phyloP scores from a whole-genome alignment of 2,329 filamentous ascomycete species.

The Colletotrichum somersetense region DNA sequence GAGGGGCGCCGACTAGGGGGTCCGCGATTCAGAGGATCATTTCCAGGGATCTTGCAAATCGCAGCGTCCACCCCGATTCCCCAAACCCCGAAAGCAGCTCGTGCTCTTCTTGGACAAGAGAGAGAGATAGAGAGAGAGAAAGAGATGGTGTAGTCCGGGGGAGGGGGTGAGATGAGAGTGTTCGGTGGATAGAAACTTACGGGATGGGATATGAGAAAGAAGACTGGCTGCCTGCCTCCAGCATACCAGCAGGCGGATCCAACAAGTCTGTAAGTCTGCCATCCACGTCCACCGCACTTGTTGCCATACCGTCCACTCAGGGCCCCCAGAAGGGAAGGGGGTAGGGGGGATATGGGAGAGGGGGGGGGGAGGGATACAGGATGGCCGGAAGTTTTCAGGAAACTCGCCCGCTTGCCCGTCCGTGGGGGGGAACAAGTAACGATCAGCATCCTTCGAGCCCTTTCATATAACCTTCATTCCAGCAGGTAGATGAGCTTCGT shows the following conservation, averaged over 20 bases:
- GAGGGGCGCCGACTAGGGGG: conserved; percentile 11
- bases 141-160: background rate
- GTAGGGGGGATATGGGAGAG: no score
- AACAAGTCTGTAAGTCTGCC: conserved; percentile 24
- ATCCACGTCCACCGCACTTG: conserved; percentile 26
- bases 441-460: conserved; percentile 32
- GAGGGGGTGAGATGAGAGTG: conserved; percentile 8
- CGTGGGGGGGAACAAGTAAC: conserved; percentile 29
- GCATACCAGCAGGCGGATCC: conserved; percentile 12
- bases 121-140: background rate
- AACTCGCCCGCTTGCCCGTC: conserved; percentile 10
- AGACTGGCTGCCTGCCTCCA: conserved; percentile 1
- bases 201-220: conserved; percentile 1
- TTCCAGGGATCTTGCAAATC: conserved; percentile 42
- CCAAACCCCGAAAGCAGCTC: conserved; percentile 28
- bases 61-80: conserved; percentile 36
- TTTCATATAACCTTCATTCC: conserved; percentile 34
- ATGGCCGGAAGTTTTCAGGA: conserved; percentile 18
- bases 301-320: conserved; percentile 32
- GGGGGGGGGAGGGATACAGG: background rate
- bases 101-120: background rate
- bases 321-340: background rate
- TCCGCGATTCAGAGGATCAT: conserved; percentile 42
- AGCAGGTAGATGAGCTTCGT: conserved; percentile 32
- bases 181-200: conserved; percentile 15